Percentiles rank a stretch among this genome's conserved stretches.
These are phyloP conservation scores for Suillus decipiens DNA, from an alignment of 768 basidiomycete species.

Conservation along the genomic window DNA sequence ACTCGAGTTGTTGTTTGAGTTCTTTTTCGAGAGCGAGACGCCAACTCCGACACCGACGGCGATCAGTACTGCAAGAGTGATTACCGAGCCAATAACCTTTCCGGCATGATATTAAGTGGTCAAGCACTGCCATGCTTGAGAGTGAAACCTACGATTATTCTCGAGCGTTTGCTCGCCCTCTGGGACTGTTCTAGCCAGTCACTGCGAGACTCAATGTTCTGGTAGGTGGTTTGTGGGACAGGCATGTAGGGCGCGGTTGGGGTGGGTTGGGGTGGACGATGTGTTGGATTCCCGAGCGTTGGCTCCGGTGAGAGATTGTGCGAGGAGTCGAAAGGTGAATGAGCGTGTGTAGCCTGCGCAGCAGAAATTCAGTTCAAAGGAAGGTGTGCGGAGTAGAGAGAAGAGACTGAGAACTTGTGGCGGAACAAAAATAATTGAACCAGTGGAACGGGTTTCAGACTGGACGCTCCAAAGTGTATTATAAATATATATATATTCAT, in stretches of 20 bases:
- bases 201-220: slow-evolving; percentile 35
- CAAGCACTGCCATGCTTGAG: neutral
- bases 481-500: slow-evolving; percentile 10
- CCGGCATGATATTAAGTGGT: slow-evolving; percentile 5
- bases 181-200: slow-evolving; percentile 43
- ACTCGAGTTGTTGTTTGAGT: slow-evolving; percentile 33
- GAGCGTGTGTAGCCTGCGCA: slow-evolving; percentile 41
- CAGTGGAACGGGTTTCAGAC: neutral
- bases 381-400: neutral
- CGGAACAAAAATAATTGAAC: neutral
- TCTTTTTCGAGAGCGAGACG: slow-evolving; percentile 61
- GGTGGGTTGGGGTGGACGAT: slow-evolving; percentile 25
- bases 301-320: slow-evolving; percentile 22
- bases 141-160: slow-evolving; percentile 52
- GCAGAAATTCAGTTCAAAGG: slow-evolving; percentile 20
- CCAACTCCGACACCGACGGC: slow-evolving; percentile 65
- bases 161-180: slow-evolving; percentile 43
- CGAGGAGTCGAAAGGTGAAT: slow-evolving; percentile 28
- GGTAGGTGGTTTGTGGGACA: slow-evolving; percentile 26
- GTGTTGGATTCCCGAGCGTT: slow-evolving; percentile 25
- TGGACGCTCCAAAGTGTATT: neutral
- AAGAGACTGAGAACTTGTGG: neutral
- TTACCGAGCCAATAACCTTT: slow-evolving; percentile 54
- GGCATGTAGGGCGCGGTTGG: slow-evolving; percentile 22
- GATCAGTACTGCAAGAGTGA: slow-evolving; percentile 52